Percentiles rank a stretch among this genome's conserved stretches.
Conservation (phyloP, 148 eudicot genomes). For the Silene conica region DNA sequence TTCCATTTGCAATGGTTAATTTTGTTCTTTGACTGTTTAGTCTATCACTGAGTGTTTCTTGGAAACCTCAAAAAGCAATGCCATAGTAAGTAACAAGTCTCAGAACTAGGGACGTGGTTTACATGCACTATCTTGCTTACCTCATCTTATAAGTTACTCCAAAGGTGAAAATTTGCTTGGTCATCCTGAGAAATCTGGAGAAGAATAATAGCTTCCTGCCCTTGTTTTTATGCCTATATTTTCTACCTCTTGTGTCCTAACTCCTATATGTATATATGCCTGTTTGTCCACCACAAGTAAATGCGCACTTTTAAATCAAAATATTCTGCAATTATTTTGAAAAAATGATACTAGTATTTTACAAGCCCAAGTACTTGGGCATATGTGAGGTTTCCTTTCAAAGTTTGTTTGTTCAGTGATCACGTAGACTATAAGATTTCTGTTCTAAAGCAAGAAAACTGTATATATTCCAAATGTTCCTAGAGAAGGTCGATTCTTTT, state of each 20-base stretch:
- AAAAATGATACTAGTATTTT: too few relatives aligned
- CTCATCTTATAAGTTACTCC: neutral
- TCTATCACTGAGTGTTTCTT: neutral
- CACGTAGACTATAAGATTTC: neutral
- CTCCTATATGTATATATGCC: neutral
- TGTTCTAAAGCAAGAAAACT: neutral
- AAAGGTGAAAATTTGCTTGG: neutral
- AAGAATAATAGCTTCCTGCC: neutral
- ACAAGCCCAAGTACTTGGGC: neutral
- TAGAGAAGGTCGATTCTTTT: neutral
- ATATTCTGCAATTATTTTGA: too few relatives aligned
- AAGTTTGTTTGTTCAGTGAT: neutral
- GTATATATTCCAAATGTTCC: conserved; percentile 1
- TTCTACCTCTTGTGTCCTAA: neutral
- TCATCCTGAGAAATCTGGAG: neutral
- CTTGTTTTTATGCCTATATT: neutral
- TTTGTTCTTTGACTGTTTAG: conserved; percentile 1
- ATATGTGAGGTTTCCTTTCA: neutral
- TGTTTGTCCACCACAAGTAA: too few relatives aligned
- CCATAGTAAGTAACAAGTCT: neutral
- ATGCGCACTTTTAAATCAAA: neutral
- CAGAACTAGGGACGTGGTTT: neutral
- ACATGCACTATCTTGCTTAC: neutral
- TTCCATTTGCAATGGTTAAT: neutral
- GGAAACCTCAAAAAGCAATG: neutral